These are phyloP conservation scores for Colletotrichum tamarilloi DNA, from an alignment of 2,329 filamentous ascomycete species.

Conservation along the genomic window DNA sequence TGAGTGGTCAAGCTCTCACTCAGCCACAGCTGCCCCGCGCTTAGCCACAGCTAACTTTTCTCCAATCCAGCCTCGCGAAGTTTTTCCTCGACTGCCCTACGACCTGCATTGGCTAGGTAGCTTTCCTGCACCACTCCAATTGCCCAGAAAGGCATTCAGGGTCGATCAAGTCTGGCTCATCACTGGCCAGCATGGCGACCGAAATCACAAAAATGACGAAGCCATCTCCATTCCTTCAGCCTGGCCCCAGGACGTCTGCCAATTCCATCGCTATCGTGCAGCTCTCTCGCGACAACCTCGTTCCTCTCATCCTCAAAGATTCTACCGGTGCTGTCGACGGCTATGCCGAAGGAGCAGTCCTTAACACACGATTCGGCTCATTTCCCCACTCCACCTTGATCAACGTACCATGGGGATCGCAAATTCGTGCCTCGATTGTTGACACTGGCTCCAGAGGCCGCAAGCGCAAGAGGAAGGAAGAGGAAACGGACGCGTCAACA, in stretches of 20 bases:
- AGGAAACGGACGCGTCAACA: conserved; percentile 46
- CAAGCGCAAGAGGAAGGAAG: conserved; percentile 67
- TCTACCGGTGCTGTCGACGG: conserved; percentile 73
- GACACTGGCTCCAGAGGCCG: conserved; percentile 91
- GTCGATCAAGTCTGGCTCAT: not conserved
- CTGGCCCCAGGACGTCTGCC: conserved; percentile 69
- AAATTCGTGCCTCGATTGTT: conserved; percentile 88
- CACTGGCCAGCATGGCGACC: not conserved
- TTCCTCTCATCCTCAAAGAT: conserved; percentile 77
- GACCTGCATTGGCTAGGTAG: not conserved
- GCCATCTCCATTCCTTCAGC: conserved; percentile 82
- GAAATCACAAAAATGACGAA: conserved; percentile 45
- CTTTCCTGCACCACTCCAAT: not conserved
- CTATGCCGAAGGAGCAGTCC: conserved; percentile 80
- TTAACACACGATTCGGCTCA: conserved; percentile 95
- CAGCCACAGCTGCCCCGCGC: conserved; percentile 30
- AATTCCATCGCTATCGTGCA: conserved; percentile 85
- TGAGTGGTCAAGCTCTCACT: not conserved
- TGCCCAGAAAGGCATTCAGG: not conserved
- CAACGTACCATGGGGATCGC: conserved; percentile 87
- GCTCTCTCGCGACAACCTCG: conserved; percentile 86
- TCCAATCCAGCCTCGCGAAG: conserved; percentile 25
- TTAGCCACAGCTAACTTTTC: conserved; percentile 18
- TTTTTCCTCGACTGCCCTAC: not conserved
- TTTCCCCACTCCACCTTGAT: conserved; percentile 85